Evolutionary conservation across 768 basidiomycete species (phyloP).

Genomic region (Dacryopinax spathularia): DNA sequence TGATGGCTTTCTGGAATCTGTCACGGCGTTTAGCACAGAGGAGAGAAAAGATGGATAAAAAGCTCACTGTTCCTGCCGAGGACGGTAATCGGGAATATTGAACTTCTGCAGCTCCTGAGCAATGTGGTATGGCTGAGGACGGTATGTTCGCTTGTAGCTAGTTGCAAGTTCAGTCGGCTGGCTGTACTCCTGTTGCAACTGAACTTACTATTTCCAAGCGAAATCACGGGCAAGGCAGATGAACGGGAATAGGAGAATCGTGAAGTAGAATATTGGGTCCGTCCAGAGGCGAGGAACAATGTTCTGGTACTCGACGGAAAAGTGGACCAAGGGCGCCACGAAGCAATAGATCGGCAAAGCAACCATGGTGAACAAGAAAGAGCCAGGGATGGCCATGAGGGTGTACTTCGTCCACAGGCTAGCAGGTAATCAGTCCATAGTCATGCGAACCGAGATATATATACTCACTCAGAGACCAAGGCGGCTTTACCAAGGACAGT

Average conservation of each 20-base stretch:
- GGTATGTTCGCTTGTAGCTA: constrained; percentile 84
- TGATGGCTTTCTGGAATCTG: constrained; percentile 98
- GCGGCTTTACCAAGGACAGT: constrained; percentile 97
- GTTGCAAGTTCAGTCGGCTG: not conserved
- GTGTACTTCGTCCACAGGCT: constrained; percentile 99
- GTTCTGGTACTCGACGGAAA: constrained; percentile 80
- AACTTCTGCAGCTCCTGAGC: constrained; percentile 99
- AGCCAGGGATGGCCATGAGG: constrained; percentile 77
- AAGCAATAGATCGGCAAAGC: constrained; percentile 83
- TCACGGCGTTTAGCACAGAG: not conserved
- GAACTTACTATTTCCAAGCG: constrained; percentile 95
- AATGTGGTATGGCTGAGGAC: constrained; percentile 88
- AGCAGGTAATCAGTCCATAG: constrained; percentile 8
- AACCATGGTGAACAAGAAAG: constrained; percentile 91
- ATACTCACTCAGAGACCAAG: constrained; percentile 86
- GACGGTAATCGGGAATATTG: constrained; percentile 91
- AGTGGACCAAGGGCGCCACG: constrained; percentile 62
- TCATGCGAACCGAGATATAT: not conserved
- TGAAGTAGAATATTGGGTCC: constrained; percentile 77
- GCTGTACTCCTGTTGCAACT: not conserved
- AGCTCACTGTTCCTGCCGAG: constrained; percentile 85
- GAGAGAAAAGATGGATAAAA: constrained; percentile 11
- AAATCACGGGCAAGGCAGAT: constrained; percentile 80
- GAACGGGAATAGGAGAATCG: constrained; percentile 67
- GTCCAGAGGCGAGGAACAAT: constrained; percentile 86